Evolutionary conservation across 805 yeast species (phyloP), one percentile per base, ranked within the genome.

Genomic region (Pichia deserticola): DNA sequence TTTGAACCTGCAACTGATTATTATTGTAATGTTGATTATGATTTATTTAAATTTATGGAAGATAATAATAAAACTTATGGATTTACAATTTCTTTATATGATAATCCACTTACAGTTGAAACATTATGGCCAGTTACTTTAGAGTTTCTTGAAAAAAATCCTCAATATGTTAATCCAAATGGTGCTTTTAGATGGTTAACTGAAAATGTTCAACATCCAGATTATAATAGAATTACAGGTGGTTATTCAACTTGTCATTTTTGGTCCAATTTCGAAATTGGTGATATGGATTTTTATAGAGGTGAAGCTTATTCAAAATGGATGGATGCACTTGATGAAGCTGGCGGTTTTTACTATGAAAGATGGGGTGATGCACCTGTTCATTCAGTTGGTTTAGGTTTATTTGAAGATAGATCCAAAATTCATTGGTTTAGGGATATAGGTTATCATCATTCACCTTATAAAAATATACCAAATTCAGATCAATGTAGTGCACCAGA

Each of bases 311-410:
- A 88, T 61, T 71, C 75, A 36, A 68, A 69, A 25, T 88, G 86
- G 81, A 77, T 85, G 63, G 73, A 83, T 42, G 71, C 74, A 56
- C 69, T 88, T 44, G 95, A 88, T 52, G 61, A 72, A n/a, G 71
- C 82, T 3, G 93, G 93, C 40, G 90, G 90, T 12, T 88, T 87
- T 61, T 88, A 86, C 63, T 88, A 88, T 61, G 96, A 89, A 65
- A 71, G 95, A 57, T 88, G 96, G 96, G 95, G 96, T 5, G 96
- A 88, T 69, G 95, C 95, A 0, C 96, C 96, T 1, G 93, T 88
- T 3, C 93, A 87, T 62, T 79, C 89, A 20, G 66, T 88, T 49
- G 96, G 90, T 0, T 67, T 86, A 40, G 80, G 80, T 28, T 63
- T 86, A 51, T 86, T 88, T 62, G 87, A 84, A 28, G 89, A 85